Evolutionary conservation across 139 green algal genomes (phyloP), one percentile per base, ranked within the genome.

Genomic region (Desmodesmus armatus): DNA sequence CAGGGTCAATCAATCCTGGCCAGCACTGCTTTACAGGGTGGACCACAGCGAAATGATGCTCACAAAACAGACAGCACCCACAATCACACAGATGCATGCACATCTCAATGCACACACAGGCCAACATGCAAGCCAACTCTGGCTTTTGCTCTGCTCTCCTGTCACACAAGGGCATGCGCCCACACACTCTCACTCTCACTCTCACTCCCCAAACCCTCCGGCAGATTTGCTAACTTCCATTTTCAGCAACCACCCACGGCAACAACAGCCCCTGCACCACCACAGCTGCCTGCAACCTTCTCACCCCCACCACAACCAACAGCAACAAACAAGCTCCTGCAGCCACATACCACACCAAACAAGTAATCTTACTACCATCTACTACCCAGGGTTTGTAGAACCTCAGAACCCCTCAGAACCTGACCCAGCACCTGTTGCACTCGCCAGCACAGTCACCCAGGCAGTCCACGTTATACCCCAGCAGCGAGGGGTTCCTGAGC

Each of bases 401-500:
- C 23, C 17, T 11, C 62, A 33, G 62, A 17, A 29, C 62, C 27
- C 62, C 62, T 71, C 65, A 93, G 58, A 91, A 91, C 39, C 91
- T 40, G 58, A 81, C 88, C 91, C 91, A 94, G 84, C 91, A 94
- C 7, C 91, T 85, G 82, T 95, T 93, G 88, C 92, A 95, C 67
- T 94, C 90, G 4, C 92, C 92, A 7, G 77, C 55, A 85, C 92
- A 95, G 63, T 92, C 83, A 0, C 89, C 92, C 29, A 80, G 43
- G 85, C 92, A 95, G 75, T 95, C 92, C 19, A 93, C 1, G 5
- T 82, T 91, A 78, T 92, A 93, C 0, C 92, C 90, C 41, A 95
- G 82, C 66, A 92, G 55, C 74, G 67, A 33, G 17, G 92, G 92
- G 29, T 88, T 69, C 40, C 92, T 78, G 35, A 87, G 43, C 15